Evolutionary conservation across 176 grass and related monocot species (phyloP).

Genomic region (sorghum (Sorghum bicolor)): Sorghum_bicolor_NCBIv3 NC_012871.2:14256001-14256500

Average conservation of each 20-base stretch:
- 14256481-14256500: too few species aligned
- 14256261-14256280: neutral
- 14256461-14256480: too few species aligned
- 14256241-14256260: neutral
- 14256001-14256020: too few species aligned
- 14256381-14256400: neutral
- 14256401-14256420: neutral
- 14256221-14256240: neutral
- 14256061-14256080: neutral
- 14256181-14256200: neutral
- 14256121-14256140: too few species aligned
- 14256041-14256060: neutral
- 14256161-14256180: too few species aligned
- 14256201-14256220: too few species aligned
- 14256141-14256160: too few species aligned
- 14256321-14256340: neutral
- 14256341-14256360: neutral
- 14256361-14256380: neutral
- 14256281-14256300: slow-evolving; percentile 3
- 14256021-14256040: too few species aligned
- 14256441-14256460: too few species aligned
- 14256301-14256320: neutral
- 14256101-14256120: neutral
- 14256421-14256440: neutral
- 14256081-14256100: neutral